Evolutionary conservation across 768 basidiomycete species (phyloP), one percentile per base, ranked within the genome.

Genomic region (Myochromella boudieri): DNA sequence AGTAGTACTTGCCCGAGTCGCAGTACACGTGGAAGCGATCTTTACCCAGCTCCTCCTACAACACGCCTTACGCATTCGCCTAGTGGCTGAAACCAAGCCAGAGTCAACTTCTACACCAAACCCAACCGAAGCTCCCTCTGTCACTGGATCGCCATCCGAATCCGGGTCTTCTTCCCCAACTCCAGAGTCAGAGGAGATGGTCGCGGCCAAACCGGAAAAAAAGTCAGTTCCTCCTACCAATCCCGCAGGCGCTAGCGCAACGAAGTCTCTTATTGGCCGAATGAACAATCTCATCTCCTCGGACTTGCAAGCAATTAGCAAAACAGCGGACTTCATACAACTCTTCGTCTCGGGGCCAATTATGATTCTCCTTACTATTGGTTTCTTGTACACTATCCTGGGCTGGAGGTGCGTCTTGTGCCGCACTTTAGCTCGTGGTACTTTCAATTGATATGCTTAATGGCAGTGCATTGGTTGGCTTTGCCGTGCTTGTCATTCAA

Each of bases 261-360:
- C 50, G 10, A 51, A 42, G 20, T 52, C 61, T 18, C 62, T 87
- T n/a, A 76, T 81, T 24, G 88, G 89, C 8, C 84, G 80, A 57
- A 82, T 91, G 62, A 90, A 86, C 62, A 90, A 88, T 46, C 65
- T 89, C 6, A 77, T 87, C 21, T 80, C 85, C 6, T 80, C 82
- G 1, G 87, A 91, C 60, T 39, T 73, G 46, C 52, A 51, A 32
- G 62, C 64, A 29, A 69, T 76, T 28, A 54, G 55, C 9, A 60
- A 57, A 17, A 66, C 62, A 2, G 46, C 64, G 5, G 64, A 73
- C 39, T 68, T 74, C 37, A 45, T 71, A 17, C 53, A 68, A 55
- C 42, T 57, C 43, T 46, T 70, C 4, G 24, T 75, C 2, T 62
- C 63, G 46, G 62, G 70, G 4, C 76, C 75, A 2, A 45, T 76